Evolutionary conservation across 371 early-diverging fungal genomes (phyloP), one percentile per base, ranked within the genome.

Genomic region (Massospora cicadina): DNA sequence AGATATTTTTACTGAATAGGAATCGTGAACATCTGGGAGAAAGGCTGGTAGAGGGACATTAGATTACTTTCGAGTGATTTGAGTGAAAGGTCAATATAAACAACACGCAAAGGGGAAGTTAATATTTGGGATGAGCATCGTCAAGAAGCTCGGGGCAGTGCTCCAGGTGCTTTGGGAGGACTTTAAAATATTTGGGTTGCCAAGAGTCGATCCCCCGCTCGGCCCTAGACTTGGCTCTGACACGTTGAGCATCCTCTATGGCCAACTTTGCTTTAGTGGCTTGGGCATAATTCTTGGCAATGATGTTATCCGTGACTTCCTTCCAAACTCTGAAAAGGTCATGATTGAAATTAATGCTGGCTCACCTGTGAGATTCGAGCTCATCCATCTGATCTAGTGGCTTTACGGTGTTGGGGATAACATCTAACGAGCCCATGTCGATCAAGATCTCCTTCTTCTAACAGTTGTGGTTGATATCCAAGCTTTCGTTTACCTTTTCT

Each of bases 361-460:
- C 43, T 65, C 63, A 69, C 55, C 67, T 70, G 58, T 80, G 74
- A 28, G 80, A 80, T 69, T 87, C 87, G 54, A 74, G 62, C 60
- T 74, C 76, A 31, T 73, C 73, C 70, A 83, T 84, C 53, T 82
- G 71, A 0, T 73, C 77, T 23, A 80, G 29, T 31, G 80, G 79
- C 57, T 73, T 73, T 26, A 80, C 78, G 1, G 67, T 28, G 67
- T 83, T 85, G 24, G 68, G 71, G 7, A 76, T 69, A 5, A 73
- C 63, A n/a, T 65, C 33, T 30, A 81, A 69, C 17, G 58, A 63
- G 10, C 64, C 58, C 70, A 86, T 68, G 68, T 84, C 84, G 31
- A 84, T 65, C 12, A 86, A 67, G 23, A 79, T 64, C 33, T 57
- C 55, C n/a, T 55, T 31, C 58, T 66, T 43, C 69, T 69, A 33